These are phyloP conservation scores for Turnera subulata DNA, from an alignment of 345 rosid genomes.

Conservation along the genomic window DNA sequence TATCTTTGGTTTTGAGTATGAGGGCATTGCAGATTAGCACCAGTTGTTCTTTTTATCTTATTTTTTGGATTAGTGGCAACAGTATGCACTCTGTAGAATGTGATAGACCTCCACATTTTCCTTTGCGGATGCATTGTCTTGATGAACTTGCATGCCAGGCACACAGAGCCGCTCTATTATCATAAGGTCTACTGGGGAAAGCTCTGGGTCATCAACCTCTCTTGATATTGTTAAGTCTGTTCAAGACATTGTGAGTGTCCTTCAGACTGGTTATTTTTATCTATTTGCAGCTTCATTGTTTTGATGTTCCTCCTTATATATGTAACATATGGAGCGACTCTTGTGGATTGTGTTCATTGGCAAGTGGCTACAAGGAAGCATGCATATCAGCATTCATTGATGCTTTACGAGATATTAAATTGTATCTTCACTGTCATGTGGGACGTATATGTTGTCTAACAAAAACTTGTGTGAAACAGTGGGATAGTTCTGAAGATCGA, in stretches of 20 bases:
- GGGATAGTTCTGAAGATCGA: slow-evolving; percentile 81
- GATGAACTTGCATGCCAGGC: slow-evolving; percentile 32
- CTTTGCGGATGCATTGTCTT: no score
- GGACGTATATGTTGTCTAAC: neutral
- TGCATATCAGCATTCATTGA: no score
- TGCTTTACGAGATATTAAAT: neutral
- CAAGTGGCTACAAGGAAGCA: no score
- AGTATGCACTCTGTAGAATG: no score
- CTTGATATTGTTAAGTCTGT: slow-evolving; percentile 53
- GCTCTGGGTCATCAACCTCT: slow-evolving; percentile 60
- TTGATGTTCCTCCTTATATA: neutral
- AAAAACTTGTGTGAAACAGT: slow-evolving; percentile 35
- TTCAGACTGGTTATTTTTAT: neutral
- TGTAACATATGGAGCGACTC: neutral
- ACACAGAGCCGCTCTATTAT: slow-evolving; percentile 30
- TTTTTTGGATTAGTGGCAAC: no score
- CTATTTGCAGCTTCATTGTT: neutral
- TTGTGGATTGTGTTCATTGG: no score
- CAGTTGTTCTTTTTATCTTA: no score
- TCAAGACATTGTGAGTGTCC: slow-evolving; percentile 58
- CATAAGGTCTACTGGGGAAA: slow-evolving; percentile 51
- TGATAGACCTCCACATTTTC: no score
- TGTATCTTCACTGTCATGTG: neutral
- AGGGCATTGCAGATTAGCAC: no score
- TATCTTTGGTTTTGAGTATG: no score